Evolutionary conservation across 306 rosid genomes (phyloP).

Genomic region (Dryas alaskensis): DNA sequence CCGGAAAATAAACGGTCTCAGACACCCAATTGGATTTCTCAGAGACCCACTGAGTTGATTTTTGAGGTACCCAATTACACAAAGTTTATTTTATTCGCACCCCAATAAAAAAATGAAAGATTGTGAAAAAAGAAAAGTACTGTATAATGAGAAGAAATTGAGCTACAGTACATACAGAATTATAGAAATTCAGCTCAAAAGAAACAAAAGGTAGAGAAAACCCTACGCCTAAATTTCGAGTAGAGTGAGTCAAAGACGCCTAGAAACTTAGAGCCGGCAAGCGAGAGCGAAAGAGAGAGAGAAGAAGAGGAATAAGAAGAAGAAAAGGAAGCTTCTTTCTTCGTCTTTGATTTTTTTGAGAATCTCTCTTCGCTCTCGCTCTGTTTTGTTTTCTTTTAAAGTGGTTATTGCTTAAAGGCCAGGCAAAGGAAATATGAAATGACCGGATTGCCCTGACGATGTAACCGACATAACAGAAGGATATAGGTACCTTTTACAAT

Average conservation of each 20-base stretch:
- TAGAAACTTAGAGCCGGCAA: constrained; percentile 12
- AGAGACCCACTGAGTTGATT: not conserved
- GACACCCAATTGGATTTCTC: constrained; percentile 5
- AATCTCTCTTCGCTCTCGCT: constrained; percentile 1
- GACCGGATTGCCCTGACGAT: constrained; percentile 23
- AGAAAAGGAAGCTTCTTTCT: constrained; percentile 15
- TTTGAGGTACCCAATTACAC: not conserved
- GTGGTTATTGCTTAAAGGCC: constrained; percentile 16
- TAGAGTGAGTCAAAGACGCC: constrained; percentile 51
- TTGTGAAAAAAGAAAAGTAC: not conserved
- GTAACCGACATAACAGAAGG: constrained; percentile 3
- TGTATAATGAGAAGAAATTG: not conserved
- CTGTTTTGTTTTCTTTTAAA: not conserved
- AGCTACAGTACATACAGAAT: constrained; percentile 30
- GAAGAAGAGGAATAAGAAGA: constrained; percentile 24
- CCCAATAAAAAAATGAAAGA: not conserved
- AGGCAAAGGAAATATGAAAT: constrained; percentile 10
- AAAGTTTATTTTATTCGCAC: not conserved
- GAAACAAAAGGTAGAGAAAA: not conserved
- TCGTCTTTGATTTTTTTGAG: constrained; percentile 18
- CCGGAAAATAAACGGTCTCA: not conserved
- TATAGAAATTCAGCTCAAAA: not conserved
- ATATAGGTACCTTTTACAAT: too few species aligned
- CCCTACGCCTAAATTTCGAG: constrained; percentile 18
- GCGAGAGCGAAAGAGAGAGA: constrained; percentile 35